Base-by-base conservation (phyloP, 257 asterid species). In the Anisodus acutangulus region DNA sequence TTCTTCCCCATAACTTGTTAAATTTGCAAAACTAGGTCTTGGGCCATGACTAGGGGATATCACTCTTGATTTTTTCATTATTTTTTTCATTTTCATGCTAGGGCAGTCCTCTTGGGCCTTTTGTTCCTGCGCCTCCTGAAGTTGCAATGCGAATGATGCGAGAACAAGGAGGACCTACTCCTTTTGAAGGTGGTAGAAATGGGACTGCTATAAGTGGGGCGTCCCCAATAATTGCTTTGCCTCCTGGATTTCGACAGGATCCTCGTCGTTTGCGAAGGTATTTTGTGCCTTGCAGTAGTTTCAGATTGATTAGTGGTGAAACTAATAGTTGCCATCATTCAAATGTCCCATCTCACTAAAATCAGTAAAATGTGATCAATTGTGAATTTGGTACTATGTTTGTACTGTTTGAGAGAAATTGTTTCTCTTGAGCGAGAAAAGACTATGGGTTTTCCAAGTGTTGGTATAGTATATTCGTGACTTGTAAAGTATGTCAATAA, bases 61-160 rank as follows among this genome's bases (percentile, higher is more conserved):
- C 19, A 31, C 26, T 51, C 7, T 26, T 76, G 45, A 47, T 4
- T 82, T 67, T 68, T 15, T 22, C 10, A 17, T 82, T 6, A 62
- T n/a, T 63, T n/a, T 63, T n/a, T 51, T 54, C n/a, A 8, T 45
- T 53, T 78, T 64, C 58, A 80, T 86, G 87, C 64, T 26, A 35
- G 78, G 90, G 88, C 91, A 96, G 99, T 78, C 99, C 99, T 39
- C 87, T 96, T 88, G 99, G 99, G 53, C 99, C 99, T 53, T 96
- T 96, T 69, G 98, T 96, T 78, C 99, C 99, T 67, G 98, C 99
- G 22, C 99, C 99, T 82, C 99, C 99, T 60, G 99, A 96, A 88
- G 98, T 96, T 87, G 99, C 99, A 57, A 96, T 96, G 99, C 94
- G 86, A 79, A 96, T 96, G 98, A 62, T 96, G 89, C 93, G 98